Percentiles rank a stretch among this genome's conserved stretches.
Conservation (phyloP, 805 yeast genomes). For the Yamadazyma philogaea region DNA sequence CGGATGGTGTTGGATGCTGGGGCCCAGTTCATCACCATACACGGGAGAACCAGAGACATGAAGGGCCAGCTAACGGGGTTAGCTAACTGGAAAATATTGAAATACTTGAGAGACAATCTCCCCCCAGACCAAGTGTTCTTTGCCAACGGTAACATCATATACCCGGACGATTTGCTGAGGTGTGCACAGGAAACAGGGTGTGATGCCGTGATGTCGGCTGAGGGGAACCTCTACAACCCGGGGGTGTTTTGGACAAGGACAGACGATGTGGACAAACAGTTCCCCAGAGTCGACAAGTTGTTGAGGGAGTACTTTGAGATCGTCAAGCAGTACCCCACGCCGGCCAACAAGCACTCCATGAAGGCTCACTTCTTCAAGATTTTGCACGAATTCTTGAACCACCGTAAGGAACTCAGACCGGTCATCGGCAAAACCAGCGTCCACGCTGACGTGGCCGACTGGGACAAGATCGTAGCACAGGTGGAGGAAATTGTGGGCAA, state of each 20-base stretch:
- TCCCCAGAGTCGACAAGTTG: constrained; percentile 81
- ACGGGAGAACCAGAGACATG: constrained; percentile 95
- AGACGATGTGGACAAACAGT: constrained; percentile 57
- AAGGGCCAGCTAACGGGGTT: constrained; percentile 95
- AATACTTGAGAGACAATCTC: constrained; percentile 71
- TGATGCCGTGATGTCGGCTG: constrained; percentile 97
- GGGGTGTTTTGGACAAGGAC: constrained; percentile 70
- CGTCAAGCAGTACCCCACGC: constrained; percentile 42
- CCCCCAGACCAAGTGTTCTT: constrained; percentile 81
- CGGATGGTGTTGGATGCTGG: constrained; percentile 87
- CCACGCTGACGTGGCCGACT: constrained; percentile 33
- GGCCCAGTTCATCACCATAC: constrained; percentile 92
- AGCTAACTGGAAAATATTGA: constrained; percentile 86
- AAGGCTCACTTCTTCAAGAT: constrained; percentile 91
- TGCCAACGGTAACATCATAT: constrained; percentile 92
- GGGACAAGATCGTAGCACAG: constrained; percentile 52
- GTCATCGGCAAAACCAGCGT: constrained; percentile 56
- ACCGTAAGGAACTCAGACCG: constrained; percentile 75
- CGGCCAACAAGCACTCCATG: constrained; percentile 78
- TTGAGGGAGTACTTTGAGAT: constrained; percentile 87
- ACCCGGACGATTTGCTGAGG: constrained; percentile 76
- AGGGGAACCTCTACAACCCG: constrained; percentile 91
- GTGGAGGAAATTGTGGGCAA: constrained; percentile 67
- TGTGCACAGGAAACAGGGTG: constrained; percentile 63
- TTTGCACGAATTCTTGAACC: constrained; percentile 72